phyloP scores from a whole-genome alignment of 768 basidiomycete genomes.

The Crassisporium funariophilum region DNA sequence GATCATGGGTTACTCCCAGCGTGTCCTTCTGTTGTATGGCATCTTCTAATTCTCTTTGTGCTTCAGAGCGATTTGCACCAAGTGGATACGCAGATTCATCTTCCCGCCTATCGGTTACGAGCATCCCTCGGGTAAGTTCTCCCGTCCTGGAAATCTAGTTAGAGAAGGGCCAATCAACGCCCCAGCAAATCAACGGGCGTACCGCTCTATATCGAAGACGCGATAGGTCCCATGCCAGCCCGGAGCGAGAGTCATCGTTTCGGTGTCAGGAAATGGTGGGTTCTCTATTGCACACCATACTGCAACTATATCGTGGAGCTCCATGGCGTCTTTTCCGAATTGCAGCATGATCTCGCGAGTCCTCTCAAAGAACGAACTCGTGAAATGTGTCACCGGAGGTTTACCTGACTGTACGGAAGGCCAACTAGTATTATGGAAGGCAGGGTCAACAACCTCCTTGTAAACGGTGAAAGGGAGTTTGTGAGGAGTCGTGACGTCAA shows the following conservation, averaged over 20 bases:
- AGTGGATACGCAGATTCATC: conserved; percentile 66
- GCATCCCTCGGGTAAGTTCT: conserved; percentile 84
- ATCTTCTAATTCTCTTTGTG: conserved; percentile 40
- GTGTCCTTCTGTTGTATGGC: not conserved
- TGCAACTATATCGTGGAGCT: conserved; percentile 88
- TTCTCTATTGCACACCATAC: conserved; percentile 86
- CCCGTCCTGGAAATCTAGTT: conserved; percentile 50
- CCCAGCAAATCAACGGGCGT: conserved; percentile 53
- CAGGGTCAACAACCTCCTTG: conserved; percentile 56
- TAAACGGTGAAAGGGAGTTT: conserved; percentile 75
- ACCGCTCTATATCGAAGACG: conserved; percentile 75
- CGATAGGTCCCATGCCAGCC: conserved; percentile 62
- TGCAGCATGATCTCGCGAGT: conserved; percentile 73
- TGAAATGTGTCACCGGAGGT: conserved; percentile 70
- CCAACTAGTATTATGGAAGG: conserved; percentile 47
- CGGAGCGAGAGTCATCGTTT: conserved; percentile 27
- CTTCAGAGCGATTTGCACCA: conserved; percentile 64
- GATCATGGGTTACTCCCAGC: not conserved
- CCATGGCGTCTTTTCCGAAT: conserved; percentile 84
- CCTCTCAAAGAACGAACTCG: conserved; percentile 75
- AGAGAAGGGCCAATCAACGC: conserved; percentile 14
- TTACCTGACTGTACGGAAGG: conserved; percentile 55
- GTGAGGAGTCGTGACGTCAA: conserved; percentile 85
- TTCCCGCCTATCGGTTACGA: conserved; percentile 77
- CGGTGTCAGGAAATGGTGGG: conserved; percentile 46